A percentile compares a stretch with the other conserved stretches of the same genome.
phyloP scores from a whole-genome alignment of 192 early-diverging fungal species.

The Mortierella claussenii region DNA sequence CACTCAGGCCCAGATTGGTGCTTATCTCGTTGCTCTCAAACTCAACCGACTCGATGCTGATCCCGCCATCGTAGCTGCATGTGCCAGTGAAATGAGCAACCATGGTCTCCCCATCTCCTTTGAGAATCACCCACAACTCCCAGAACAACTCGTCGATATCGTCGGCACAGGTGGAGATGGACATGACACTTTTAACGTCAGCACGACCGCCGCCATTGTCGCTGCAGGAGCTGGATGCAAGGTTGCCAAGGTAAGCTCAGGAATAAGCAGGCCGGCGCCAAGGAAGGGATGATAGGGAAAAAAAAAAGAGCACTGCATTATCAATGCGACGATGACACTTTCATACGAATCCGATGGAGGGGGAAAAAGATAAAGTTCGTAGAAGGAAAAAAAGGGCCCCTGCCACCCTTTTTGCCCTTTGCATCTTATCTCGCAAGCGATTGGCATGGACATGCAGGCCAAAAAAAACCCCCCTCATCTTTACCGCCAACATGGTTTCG shows the following conservation, averaged over 20 bases:
- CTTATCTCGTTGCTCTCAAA: slow-evolving; percentile 85
- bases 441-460: too few relatives aligned
- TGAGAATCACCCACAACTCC: slow-evolving; percentile 52
- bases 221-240: slow-evolving; percentile 90
- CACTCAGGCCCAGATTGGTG: slow-evolving; percentile 87
- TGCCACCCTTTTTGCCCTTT: too few relatives aligned
- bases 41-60: slow-evolving; percentile 76
- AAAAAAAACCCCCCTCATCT: too few relatives aligned
- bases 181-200: slow-evolving; percentile 97
- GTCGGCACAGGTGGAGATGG: slow-evolving; percentile 99
- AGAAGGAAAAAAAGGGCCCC: too few relatives aligned
- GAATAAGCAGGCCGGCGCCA: too few relatives aligned
- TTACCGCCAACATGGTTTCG: too few relatives aligned
- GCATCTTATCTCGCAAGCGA: too few relatives aligned
- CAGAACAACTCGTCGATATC: slow-evolving; percentile 80
- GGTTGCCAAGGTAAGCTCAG: slow-evolving; percentile 94
- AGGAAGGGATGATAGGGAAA: too few relatives aligned
- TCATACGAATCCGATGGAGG: too few relatives aligned
- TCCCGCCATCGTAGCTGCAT: slow-evolving; percentile 82
- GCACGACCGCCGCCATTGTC: slow-evolving; percentile 90
- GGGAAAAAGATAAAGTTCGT: too few relatives aligned
- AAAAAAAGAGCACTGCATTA: slow-evolving; percentile 4
- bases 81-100: slow-evolving; percentile 77
- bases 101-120: slow-evolving; percentile 71
- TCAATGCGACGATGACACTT: slow-evolving; percentile 2